These are phyloP conservation scores for Dovyalis caffra DNA, from an alignment of 345 rosid species.

Conservation along the genomic window DNA sequence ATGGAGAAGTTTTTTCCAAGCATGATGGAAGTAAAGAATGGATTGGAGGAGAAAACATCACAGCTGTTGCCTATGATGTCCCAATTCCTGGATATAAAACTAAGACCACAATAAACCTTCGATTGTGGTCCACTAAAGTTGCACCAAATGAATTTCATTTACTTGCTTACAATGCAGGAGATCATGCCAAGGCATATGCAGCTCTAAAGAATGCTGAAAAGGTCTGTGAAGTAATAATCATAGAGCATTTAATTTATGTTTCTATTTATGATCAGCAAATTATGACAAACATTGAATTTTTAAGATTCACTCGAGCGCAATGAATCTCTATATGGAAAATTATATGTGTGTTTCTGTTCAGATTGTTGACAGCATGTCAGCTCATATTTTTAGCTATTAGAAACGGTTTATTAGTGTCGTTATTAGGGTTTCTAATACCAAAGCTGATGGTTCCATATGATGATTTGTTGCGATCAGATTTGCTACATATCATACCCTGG, in stretches of 20 bases:
- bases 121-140: constrained; percentile 54
- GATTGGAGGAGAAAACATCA: constrained; percentile 46
- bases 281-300: not conserved
- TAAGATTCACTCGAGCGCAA: not conserved
- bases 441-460: not conserved
- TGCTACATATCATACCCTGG: constrained; percentile 53
- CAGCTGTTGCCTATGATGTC: constrained; percentile 44
- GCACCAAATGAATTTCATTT: constrained; percentile 41
- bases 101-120: constrained; percentile 45
- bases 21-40: constrained; percentile 46
- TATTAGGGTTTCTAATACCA: not conserved
- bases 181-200: constrained; percentile 51
- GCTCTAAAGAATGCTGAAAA: constrained; percentile 47
- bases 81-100: constrained; percentile 55
- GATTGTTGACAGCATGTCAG: not conserved
- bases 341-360: not conserved
- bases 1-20: constrained; percentile 36
- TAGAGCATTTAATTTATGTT: not conserved
- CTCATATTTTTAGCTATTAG: not conserved
- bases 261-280: not conserved
- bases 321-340: not conserved
- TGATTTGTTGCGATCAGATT: constrained; percentile 31
- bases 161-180: constrained; percentile 37
- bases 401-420: not conserved
- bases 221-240: constrained; percentile 16